Conservation (phyloP, 83 land plant genomes). For the Picea abies region DNA sequence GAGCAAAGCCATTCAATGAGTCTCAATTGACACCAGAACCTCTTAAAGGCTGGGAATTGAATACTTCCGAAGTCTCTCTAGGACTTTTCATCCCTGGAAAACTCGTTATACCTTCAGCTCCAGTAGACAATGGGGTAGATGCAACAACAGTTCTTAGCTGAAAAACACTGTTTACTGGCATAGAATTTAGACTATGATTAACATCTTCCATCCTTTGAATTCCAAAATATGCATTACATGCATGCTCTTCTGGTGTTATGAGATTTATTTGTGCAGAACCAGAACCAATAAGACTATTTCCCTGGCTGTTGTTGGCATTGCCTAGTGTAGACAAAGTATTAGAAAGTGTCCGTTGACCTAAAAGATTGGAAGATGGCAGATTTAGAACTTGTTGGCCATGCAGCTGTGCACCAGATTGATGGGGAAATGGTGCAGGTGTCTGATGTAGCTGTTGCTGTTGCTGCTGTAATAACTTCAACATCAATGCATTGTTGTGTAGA, state of each 20-base stretch:
- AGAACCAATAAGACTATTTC: neutral
- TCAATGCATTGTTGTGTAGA: conserved; percentile 25
- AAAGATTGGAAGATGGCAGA: conserved; percentile 57
- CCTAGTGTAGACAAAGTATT: conserved; percentile 16
- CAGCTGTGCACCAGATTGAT: conserved; percentile 11
- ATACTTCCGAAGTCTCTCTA: conserved; percentile 1
- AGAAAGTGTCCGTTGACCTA: conserved; percentile 34
- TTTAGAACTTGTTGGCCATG: conserved; percentile 37
- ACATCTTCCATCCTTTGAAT: conserved; percentile 23
- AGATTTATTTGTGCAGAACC: conserved; percentile 12
- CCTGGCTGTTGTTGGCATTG: neutral
- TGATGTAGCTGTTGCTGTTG: conserved; percentile 31
- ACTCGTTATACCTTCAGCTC: conserved; percentile 9
- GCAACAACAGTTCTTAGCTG: neutral
- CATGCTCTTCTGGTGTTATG: conserved; percentile 25
- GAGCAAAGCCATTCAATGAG: conserved; percentile 1
- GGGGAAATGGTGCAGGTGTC: conserved; percentile 1
- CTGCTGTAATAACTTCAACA: conserved; percentile 39
- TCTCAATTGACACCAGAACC: neutral
- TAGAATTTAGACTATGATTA: neutral
- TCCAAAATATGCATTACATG: conserved; percentile 24
- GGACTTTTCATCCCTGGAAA: conserved; percentile 8
- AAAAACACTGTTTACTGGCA: conserved; percentile 2
- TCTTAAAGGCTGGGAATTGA: conserved; percentile 8
- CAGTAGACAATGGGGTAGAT: conserved; percentile 5